Evolutionary conservation across 805 yeast genomes (phyloP).

Genomic region (Candida methanosorbosa): DNA sequence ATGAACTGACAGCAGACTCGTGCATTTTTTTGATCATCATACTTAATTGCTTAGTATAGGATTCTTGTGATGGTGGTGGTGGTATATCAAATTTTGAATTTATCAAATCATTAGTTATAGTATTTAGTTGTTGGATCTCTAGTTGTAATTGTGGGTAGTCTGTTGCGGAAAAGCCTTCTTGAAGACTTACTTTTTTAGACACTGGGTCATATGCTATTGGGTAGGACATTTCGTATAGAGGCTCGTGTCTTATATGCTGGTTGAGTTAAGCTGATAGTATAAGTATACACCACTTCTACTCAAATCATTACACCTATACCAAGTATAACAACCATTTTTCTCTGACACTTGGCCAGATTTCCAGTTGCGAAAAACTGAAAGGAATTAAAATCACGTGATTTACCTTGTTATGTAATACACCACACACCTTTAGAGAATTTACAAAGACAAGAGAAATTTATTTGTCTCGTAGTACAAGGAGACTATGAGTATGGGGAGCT

Average conservation of each 20-base stretch:
- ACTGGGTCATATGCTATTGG: conserved; percentile 24
- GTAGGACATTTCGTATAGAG: conserved; percentile 4
- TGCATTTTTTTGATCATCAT: conserved; percentile 57
- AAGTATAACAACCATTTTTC: background rate
- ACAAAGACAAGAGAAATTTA: too few species aligned
- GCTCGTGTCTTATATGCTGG: too few species aligned
- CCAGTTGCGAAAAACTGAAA: too few species aligned
- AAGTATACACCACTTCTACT: too few species aligned
- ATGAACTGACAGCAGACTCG: conserved; percentile 50
- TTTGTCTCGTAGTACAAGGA: too few species aligned
- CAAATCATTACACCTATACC: too few species aligned
- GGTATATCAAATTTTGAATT: conserved; percentile 41
- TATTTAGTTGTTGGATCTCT: conserved; percentile 26
- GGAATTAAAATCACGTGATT: too few species aligned
- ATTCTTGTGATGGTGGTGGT: conserved; percentile 43
- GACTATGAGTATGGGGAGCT: too few species aligned
- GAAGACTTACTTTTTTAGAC: conserved; percentile 18
- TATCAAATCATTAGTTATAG: conserved; percentile 31
- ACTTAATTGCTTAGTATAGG: conserved; percentile 46
- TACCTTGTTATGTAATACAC: background rate
- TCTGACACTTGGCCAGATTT: too few species aligned
- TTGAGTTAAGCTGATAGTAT: too few species aligned
- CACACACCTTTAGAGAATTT: background rate
- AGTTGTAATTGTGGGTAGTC: conserved; percentile 15
- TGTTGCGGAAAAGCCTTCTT: conserved; percentile 10